Evolutionary conservation across 176 grass and related monocot genomes (phyloP), one percentile per base, ranked within the genome.

Genomic region (Sorghum bicolor): DNA sequence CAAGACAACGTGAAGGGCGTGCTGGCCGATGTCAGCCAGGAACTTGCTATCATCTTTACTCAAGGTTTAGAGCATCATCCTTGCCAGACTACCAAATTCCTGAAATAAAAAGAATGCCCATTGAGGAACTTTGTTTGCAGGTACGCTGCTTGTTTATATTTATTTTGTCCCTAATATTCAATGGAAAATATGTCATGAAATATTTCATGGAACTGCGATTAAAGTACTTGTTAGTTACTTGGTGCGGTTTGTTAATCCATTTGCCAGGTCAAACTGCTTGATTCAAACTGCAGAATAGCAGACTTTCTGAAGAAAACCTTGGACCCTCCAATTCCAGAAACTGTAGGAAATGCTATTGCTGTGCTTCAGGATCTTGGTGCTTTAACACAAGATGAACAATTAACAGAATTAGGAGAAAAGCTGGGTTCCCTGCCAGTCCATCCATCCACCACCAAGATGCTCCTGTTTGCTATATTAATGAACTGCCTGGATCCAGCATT

Each of bases 61-160:
- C 96, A 15, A 98, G 69, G 85, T 90, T 89, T 76, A 87, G 96
- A 87, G 93, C 89, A 80, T 67, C 86, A 62, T 95, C 93, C 76
- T 76, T 98, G 45, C 89, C 69, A 84, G 93, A 94, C 9, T 98
- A 85, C 72, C 96, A 95, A 85, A 82, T 88, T 65, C 96, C 96
- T 73, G 96, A 98, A 88, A 95, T 98, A 71, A 98, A 98, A 78
- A 93, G 96, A 80, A 98, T 93, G 89, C 93, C 96, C 60, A 93
- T 98, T 66, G 96, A 98, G 88, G 96, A 98, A 76, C 85, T 98
- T 40, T 95, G 96, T 83, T 86, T 98, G 78, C 96, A 98, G 89
- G 96, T 88, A 90, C 63, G 80, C 64, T 75, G 26, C 4, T 88
- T 65, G 40, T 67, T 58, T 74, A 64, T 85, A 71, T 80, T 83